Evolutionary conservation across 352 stramenopile species (phyloP), one percentile per base, ranked within the genome.

Genomic region (Phytophthora quininea): DNA sequence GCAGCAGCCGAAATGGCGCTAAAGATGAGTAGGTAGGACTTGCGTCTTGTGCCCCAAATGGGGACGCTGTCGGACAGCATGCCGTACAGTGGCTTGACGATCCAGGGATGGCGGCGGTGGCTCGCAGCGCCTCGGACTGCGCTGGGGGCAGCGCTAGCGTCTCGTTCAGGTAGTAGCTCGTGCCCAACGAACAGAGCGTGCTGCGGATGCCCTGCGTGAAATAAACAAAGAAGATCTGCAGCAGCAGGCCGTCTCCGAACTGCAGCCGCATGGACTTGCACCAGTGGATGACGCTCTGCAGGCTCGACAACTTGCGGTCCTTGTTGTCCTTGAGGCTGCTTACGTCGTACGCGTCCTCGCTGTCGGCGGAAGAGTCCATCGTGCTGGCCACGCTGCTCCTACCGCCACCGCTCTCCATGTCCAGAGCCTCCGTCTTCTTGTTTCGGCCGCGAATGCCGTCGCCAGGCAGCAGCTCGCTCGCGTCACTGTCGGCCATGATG

Each of bases 201-300:
- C 77, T 89, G 49, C 84, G 84, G 40, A 93, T 80, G 30, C 84
- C 84, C 63, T 93, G 84, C 15, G 84, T 93, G 49, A 91, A 93
- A 79, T 93, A 93, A 7, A 93, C 84, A 52, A 90, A 93, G 74
- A 93, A 93, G 45, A 93, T 90, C 66, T 93, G 84, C 27, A 91
- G 70, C 69, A 93, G 64, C 31, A 93, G 63, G 5, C 66, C 79
- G 62, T 91, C 79, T 31, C 82, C 84, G 54, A 91, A 91, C 60
- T 93, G 82, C 48, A 82, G 33, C 0, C 81, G 82, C 76, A 91
- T 76, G 40, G 80, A 75, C 40, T 71, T 67, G 70, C 77, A 90
- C 84, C 84, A 93, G 47, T 86, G 75, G 38, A 73, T 9, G 10
- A 90, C 67, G 5, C 71, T 64, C 47, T 84, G 73, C 12, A 81